A percentile compares a stretch with the other conserved stretches of the same genome.
phyloP scores from a whole-genome alignment of 768 basidiomycete genomes.

The Termitomyces sp. region DNA sequence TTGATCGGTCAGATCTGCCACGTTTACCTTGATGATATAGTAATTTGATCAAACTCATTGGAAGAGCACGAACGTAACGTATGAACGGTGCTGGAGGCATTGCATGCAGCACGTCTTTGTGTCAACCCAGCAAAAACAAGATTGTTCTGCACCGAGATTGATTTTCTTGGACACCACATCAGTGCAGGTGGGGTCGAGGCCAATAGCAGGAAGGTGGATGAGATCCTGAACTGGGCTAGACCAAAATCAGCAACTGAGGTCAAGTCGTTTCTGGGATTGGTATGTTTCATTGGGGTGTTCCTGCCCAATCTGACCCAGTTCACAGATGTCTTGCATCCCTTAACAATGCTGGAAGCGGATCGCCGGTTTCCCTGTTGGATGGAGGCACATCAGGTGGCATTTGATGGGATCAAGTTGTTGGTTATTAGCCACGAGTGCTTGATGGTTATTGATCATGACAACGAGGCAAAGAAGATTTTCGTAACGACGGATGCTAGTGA shows the following conservation, averaged over 20 bases:
- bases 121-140: neutral
- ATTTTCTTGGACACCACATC: neutral
- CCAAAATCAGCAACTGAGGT: neutral
- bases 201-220: neutral
- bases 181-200: neutral
- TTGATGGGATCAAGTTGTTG: neutral
- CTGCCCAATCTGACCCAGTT: neutral
- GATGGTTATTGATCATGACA: neutral
- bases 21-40: neutral
- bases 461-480: constrained; percentile 22
- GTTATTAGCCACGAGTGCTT: neutral
- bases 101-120: neutral
- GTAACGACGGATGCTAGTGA: constrained; percentile 30
- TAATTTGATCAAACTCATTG: neutral
- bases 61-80: neutral
- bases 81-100: neutral
- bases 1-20: neutral
- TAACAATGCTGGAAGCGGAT: neutral
- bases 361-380: neutral
- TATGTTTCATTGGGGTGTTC: neutral
- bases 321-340: neutral
- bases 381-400: neutral
- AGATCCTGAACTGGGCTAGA: neutral
- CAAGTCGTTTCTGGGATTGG: neutral
- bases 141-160: neutral